Evolutionary conservation across 306 rosid genomes (phyloP), one percentile per base, ranked within the genome.

Genomic region (Castanopsis chinensis): DNA sequence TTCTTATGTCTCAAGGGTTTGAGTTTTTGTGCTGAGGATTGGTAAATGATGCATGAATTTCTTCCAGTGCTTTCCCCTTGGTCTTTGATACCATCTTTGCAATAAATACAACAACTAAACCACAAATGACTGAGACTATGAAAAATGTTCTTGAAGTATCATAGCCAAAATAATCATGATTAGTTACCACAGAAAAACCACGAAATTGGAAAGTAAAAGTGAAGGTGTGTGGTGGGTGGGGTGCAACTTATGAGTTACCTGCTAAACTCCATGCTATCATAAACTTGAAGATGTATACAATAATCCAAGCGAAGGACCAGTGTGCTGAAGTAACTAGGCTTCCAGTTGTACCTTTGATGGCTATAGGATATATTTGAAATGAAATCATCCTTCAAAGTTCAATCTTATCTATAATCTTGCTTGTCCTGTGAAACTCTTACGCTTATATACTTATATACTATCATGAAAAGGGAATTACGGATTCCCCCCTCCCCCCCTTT

Each of bases 261-360:
- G 87, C 73, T 74, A 76, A 71, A 77, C 85, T 87, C 88, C 90
- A 87, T 57, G 82, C 84, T 73, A 80, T 57, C 74, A 87, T 71
- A n/a, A 81, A 76, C 70, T 76, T 87, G 57, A 78, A 87, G 7
- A 80, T 27, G 51, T 79, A 81, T 2, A 78, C 19, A 4, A 87
- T 41, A 4, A 87, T 81, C 86, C 84, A 84, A 53, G 86, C 76
- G 65, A 75, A 72, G 53, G 79, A 78, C 80, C 81, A 78, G 33
- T 76, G 68, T 9, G 60, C 76, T 37, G 69, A 2, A 12, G 81
- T 81, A 35, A 72, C 55, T 27, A 86, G 83, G 79, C 86, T 84
- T 71, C 90, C 86, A 1, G 80, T 84, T 6, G 87, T 81, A 23
- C 90, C 87, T 69, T 86, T 83, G 51, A 87, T 78, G 23, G 76